Conservation (phyloP, 108 stramenopile species). For the Conticribra weissflogii region DNA sequence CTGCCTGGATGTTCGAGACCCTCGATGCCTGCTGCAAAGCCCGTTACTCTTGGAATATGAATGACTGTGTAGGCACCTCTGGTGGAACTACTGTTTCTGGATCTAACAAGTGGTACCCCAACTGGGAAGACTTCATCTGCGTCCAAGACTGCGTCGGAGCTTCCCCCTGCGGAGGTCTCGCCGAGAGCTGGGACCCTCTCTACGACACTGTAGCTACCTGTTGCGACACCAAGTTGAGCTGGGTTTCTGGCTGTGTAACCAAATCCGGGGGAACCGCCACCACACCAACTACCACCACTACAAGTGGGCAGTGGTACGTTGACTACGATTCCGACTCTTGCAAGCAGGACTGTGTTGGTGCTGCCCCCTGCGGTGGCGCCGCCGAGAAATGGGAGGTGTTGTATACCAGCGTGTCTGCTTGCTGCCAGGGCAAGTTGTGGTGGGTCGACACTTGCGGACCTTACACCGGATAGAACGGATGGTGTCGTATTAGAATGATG, state of each 20-base stretch:
- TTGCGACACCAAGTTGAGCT: not conserved
- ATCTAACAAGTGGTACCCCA: not conserved
- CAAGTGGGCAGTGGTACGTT: not conserved
- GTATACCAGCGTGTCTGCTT: not conserved
- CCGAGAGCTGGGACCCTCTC: not conserved
- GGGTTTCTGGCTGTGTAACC: not conserved
- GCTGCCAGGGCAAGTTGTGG: not conserved
- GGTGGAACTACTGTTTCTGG: not conserved
- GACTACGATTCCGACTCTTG: not conserved
- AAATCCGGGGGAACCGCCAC: not conserved
- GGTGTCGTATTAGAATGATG: too few species aligned
- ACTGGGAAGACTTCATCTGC: not conserved
- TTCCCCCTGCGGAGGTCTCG: slow-evolving; percentile 10
- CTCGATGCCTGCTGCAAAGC: not conserved
- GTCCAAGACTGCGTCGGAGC: not conserved
- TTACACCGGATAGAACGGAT: not conserved
- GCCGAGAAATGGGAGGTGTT: not conserved
- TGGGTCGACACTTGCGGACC: not conserved
- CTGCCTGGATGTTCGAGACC: slow-evolving; percentile 3
- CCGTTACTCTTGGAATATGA: not conserved
- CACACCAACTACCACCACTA: too few species aligned
- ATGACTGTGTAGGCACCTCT: not conserved
- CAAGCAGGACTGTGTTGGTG: not conserved
- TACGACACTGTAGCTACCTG: not conserved
- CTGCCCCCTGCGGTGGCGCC: not conserved